Percentiles rank a stretch among this genome's conserved stretches.
These are phyloP conservation scores for Cryptococcus neoformans DNA, from an alignment of 1,284 basidiomycete genomes.

Conservation along the genomic window DNA sequence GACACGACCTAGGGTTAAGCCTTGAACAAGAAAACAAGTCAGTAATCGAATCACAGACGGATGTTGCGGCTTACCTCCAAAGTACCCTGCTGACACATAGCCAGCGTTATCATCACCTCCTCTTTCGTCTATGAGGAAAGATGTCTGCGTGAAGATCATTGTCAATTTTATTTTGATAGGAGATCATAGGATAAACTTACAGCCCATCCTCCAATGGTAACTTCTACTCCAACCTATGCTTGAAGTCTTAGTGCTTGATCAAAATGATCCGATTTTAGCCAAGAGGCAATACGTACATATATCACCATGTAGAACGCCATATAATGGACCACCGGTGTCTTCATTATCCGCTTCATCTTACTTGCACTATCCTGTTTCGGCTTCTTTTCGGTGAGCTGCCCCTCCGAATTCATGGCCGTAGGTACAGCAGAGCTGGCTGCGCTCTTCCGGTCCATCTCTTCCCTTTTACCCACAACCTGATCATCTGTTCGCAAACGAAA, in stretches of 20 bases:
- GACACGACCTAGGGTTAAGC: conserved; percentile 41
- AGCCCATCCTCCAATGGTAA: conserved; percentile 43
- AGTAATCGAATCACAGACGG: background rate
- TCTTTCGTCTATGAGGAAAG: conserved; percentile 39
- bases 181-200: conserved; percentile 9
- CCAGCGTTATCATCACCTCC: conserved; percentile 35
- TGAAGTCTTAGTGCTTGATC: background rate
- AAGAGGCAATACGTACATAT: conserved; percentile 30
- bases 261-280: no score
- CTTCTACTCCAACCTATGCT: conserved; percentile 39
- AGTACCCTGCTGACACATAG: conserved; percentile 45
- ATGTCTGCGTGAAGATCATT: conserved; percentile 17
- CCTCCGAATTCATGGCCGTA: background rate
- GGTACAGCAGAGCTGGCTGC: background rate
- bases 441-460: background rate
- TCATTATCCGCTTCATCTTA: conserved; percentile 41
- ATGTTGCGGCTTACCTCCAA: conserved; percentile 25
- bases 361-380: conserved; percentile 14
- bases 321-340: conserved; percentile 27
- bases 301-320: conserved; percentile 40
- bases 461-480: conserved; percentile 35
- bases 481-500: conserved; percentile 61
- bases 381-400: background rate
- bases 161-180: background rate
- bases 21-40: conserved; percentile 8